phyloP scores from a whole-genome alignment of 306 rosid species.

The Prunus davidiana region DNA sequence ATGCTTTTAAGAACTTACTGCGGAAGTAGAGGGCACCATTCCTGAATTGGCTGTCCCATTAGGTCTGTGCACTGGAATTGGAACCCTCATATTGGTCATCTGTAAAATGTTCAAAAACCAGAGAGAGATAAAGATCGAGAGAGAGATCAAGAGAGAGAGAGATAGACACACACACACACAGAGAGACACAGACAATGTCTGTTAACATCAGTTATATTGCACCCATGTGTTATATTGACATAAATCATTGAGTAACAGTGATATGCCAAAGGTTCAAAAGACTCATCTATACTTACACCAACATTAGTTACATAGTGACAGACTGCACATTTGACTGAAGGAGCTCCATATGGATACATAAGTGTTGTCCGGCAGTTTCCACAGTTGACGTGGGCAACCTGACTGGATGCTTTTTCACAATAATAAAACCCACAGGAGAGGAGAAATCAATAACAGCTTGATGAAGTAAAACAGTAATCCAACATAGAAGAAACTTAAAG shows the following conservation, averaged over 20 bases:
- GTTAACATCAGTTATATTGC: background rate
- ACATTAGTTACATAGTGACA: conserved; percentile 85
- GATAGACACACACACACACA: background rate
- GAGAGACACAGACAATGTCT: background rate
- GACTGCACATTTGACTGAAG: conserved; percentile 96
- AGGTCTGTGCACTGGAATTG: conserved; percentile 75
- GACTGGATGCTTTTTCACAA: conserved; percentile 56
- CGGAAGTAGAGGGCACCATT: conserved; percentile 62
- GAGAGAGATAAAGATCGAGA: no score
- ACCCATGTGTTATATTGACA: background rate
- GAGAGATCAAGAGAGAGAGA: background rate
- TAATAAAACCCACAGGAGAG: conserved; percentile 28
- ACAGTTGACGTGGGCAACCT: conserved; percentile 79
- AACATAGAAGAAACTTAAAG: background rate
- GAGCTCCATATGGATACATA: conserved; percentile 94
- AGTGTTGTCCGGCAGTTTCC: conserved; percentile 92
- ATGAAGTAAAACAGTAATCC: background rate
- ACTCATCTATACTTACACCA: conserved; percentile 56
- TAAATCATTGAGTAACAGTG: background rate
- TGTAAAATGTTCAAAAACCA: conserved; percentile 21
- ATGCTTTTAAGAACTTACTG: conserved; percentile 48
- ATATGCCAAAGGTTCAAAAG: conserved; percentile 1
- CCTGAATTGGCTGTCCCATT: conserved; percentile 65
- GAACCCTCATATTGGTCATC: conserved; percentile 72
- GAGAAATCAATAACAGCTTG: conserved; percentile 18